A percentile compares a stretch with the other conserved stretches of the same genome.
These are phyloP conservation scores for Solanum lycopersicoides DNA, from an alignment of 257 asterid genomes.

Conservation along the genomic window DNA sequence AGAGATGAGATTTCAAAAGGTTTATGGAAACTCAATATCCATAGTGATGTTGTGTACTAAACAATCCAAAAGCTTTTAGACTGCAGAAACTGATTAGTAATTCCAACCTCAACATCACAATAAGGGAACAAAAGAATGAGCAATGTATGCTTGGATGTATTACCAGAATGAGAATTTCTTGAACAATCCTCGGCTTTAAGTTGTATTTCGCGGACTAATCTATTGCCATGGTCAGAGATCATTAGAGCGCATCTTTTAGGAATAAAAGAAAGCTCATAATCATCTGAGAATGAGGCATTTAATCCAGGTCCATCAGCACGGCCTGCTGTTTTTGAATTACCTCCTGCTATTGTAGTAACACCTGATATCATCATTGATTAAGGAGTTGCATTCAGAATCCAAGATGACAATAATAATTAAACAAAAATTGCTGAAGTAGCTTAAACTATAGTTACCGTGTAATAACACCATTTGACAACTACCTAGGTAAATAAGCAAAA, in stretches of 20 bases:
- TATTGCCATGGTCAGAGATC: slow-evolving; percentile 62
- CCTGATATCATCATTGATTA: slow-evolving; percentile 27
- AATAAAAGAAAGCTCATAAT: slow-evolving; percentile 42
- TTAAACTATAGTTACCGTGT: neutral
- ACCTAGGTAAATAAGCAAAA: neutral
- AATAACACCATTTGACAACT: neutral
- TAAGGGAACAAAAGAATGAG: neutral
- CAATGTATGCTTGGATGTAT: neutral
- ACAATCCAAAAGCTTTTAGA: neutral
- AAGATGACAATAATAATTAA: neutral
- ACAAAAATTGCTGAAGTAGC: neutral
- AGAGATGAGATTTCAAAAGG: neutral
- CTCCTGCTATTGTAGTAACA: slow-evolving; percentile 91
- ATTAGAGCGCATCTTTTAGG: slow-evolving; percentile 67
- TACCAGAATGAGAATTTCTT: slow-evolving; percentile 49
- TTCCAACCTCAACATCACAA: neutral
- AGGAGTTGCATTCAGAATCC: neutral
- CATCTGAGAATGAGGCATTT: slow-evolving; percentile 59
- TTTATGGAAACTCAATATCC: neutral
- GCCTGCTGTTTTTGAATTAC: slow-evolving; percentile 44
- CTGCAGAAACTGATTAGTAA: neutral
- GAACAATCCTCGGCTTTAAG: slow-evolving; percentile 60
- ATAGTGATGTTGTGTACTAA: neutral
- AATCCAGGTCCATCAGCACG: slow-evolving; percentile 58
- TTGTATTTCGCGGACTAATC: slow-evolving; percentile 58